phyloP scores from a whole-genome alignment of 2,329 filamentous ascomycete genomes.

The Epichloe coenophiala region DNA sequence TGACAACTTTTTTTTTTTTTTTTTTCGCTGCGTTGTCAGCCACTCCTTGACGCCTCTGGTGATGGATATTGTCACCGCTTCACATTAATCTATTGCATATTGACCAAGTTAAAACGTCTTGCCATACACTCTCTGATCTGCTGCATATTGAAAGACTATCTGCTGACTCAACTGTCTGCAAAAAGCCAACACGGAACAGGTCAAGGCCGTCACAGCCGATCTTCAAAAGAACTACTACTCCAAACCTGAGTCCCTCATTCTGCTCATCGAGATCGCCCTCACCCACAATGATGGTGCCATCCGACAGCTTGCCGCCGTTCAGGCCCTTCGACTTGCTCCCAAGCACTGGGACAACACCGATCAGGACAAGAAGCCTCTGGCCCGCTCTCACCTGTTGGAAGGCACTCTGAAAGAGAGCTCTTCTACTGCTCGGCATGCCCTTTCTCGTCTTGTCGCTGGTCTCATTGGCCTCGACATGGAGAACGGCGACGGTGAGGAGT shows the following conservation, averaged over 20 bases:
- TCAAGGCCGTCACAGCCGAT: conserved; percentile 80
- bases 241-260: conserved; percentile 68
- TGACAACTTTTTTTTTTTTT: not conserved
- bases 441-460: conserved; percentile 74
- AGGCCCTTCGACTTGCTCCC: conserved; percentile 66
- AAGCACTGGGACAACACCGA: conserved; percentile 76
- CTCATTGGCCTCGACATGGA: conserved; percentile 73
- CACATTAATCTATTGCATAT: too few species aligned
- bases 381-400: conserved; percentile 73
- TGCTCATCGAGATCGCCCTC: conserved; percentile 78
- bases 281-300: conserved; percentile 60
- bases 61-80: too few species aligned
- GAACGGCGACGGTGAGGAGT: conserved; percentile 63
- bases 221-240: conserved; percentile 91
- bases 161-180: conserved; percentile 21
- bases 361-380: conserved; percentile 62
- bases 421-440: conserved; percentile 67
- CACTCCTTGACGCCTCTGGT: not conserved
- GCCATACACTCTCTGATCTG: too few species aligned
- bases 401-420: conserved; percentile 70
- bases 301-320: conserved; percentile 82
- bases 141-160: not conserved
- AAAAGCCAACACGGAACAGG: conserved; percentile 72
- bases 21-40: conserved; percentile 3
- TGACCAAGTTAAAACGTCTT: too few species aligned